Evolutionary conservation across 495 filamentous ascomycete genomes (phyloP).

Genomic region (Aspergillus ellipticus): DNA sequence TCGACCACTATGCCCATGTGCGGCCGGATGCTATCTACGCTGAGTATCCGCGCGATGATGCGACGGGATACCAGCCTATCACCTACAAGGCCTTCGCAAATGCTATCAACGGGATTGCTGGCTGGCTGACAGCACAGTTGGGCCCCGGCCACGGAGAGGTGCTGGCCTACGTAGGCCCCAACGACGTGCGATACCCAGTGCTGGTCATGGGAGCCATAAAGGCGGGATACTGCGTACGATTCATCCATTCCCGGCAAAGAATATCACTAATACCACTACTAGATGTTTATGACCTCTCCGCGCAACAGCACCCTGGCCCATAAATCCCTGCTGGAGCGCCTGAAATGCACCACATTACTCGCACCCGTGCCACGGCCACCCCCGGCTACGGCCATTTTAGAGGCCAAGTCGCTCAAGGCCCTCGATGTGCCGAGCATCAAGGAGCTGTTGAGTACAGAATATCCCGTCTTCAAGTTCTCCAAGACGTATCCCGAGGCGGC

Average conservation of each 20-base stretch:
- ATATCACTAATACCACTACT: not conserved
- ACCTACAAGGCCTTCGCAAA: constrained; percentile 1
- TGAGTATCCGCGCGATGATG: not conserved
- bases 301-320: constrained; percentile 32
- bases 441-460: constrained; percentile 18
- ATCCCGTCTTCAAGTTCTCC: constrained; percentile 23
- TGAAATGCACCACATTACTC: constrained; percentile 28
- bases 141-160: constrained; percentile 19
- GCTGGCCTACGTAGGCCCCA: constrained; percentile 36
- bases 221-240: constrained; percentile 40
- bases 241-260: not conserved
- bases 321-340: constrained; percentile 18
- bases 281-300: constrained; percentile 35
- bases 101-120: constrained; percentile 23
- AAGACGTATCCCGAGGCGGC: constrained; percentile 24
- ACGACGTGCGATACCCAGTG: constrained; percentile 38
- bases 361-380: constrained; percentile 16
- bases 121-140: constrained; percentile 30
- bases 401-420: constrained; percentile 11
- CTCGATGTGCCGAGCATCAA: constrained; percentile 24
- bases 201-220: constrained; percentile 42
- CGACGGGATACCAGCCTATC: not conserved
- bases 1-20: not conserved
- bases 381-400: constrained; percentile 16
- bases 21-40: not conserved